Percentiles rank a stretch among this genome's conserved stretches.
Evolutionary conservation across 2,329 filamentous ascomycete species (phyloP).

Genomic region (Fusarium anguioides): DNA sequence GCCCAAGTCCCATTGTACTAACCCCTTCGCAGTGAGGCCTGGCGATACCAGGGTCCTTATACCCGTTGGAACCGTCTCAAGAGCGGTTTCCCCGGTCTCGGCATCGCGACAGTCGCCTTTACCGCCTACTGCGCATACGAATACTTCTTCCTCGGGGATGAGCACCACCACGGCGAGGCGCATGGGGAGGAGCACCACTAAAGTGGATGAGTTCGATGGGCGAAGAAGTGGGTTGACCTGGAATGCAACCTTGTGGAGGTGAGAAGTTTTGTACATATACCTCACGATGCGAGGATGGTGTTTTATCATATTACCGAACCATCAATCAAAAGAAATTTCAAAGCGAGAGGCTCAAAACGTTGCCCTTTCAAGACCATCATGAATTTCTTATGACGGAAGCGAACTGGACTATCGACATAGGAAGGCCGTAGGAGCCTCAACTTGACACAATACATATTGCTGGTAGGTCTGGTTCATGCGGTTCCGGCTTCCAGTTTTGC

Average conservation of each 20-base stretch:
- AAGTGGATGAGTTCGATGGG: constrained; percentile 37
- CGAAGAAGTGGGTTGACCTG: constrained; percentile 17
- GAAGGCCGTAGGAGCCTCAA: neutral
- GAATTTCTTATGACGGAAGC: neutral
- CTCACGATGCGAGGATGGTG: constrained; percentile 28
- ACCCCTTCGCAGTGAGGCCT: constrained; percentile 77
- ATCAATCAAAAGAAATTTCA: constrained; percentile 37
- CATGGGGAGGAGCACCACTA: constrained; percentile 67
- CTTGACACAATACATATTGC: neutral
- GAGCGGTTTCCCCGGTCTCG: constrained; percentile 86
- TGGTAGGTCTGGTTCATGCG: neutral
- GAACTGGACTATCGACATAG: neutral
- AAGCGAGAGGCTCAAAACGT: neutral
- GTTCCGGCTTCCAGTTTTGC: neutral
- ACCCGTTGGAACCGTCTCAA: constrained; percentile 90
- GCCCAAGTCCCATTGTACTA: neutral
- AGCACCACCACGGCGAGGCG: constrained; percentile 69
- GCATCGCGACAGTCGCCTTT: constrained; percentile 92
- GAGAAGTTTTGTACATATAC: constrained; percentile 44
- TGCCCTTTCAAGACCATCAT: neutral
- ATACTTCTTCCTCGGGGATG: constrained; percentile 83
- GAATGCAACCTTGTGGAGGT: constrained; percentile 19
- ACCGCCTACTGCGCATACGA: constrained; percentile 90
- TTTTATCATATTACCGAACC: constrained; percentile 34
- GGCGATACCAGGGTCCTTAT: constrained; percentile 93